Base-by-base conservation (phyloP, 23 red algal genomes). In the Chondrus crispus region DNA sequence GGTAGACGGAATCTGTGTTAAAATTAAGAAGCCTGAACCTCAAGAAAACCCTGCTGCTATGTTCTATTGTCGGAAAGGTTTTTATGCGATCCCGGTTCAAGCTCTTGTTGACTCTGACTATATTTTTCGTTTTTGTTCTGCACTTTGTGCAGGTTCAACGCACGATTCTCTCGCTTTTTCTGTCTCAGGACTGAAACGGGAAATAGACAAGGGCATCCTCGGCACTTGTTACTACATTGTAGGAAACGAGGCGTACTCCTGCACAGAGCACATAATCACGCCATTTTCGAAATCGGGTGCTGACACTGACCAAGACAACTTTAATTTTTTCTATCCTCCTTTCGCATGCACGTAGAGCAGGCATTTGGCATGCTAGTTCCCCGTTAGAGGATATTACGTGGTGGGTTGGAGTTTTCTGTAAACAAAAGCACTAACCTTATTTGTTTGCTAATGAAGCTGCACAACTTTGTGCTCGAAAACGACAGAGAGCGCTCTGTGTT, bases 381-480 rank as follows among this genome's bases (percentile, higher is more conserved):
- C n/a, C n/a, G n/a, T n/a, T n/a, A n/a, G n/a, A n/a, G n/a, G n/a
- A n/a, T n/a, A n/a, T n/a, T n/a, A n/a, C n/a, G n/a, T n/a, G n/a
- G n/a, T n/a, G n/a, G n/a, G n/a, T n/a, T n/a, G n/a, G n/a, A n/a
- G n/a, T 78, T 29, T 78, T 37, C 32, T 12, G 72, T 48, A 29
- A 28, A 48, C 32, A 48, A 78, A 11, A 51, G 72, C 40, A 40
- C 53, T 48, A 3, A 43, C 2, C 48, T 78, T n/a, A 48, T 78
- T 49, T 43, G 5, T 4, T 43, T 40, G 3, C 20, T 43, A 78
- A 78, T 78, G 42, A 47, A 51, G 43, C 43, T 49, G 40, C 37
- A 78, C 43, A 78, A 78, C 40, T 49, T 78, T 78, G 35, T 30
- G n/a, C n/a, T n/a, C n/a, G n/a, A n/a, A n/a, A n/a, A n/a, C n/a